A percentile compares a stretch with the other conserved stretches of the same genome.
These are phyloP conservation scores for Mortierella sp. DNA, from an alignment of 371 early-diverging fungal species.

Conservation along the genomic window DNA sequence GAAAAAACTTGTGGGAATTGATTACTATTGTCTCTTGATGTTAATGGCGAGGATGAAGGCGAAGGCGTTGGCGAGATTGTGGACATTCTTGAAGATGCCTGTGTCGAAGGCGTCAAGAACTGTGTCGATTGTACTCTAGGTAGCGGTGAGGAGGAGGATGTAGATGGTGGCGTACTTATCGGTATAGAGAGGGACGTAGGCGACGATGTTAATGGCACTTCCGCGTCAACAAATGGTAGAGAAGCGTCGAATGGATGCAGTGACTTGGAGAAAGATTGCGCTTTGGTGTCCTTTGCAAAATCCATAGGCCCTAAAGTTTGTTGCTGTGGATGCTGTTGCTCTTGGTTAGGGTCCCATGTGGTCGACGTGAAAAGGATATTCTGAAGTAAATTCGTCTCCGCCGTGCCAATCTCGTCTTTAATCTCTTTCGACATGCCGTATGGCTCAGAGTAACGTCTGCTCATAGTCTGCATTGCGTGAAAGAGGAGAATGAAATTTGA, in stretches of 20 bases:
- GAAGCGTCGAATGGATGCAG: conserved; percentile 19
- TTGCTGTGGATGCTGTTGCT: conserved; percentile 7
- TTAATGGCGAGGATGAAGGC: conserved; percentile 10
- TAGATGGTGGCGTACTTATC: not conserved
- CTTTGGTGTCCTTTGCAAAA: not conserved
- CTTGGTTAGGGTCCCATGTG: not conserved
- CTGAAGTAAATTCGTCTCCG: not conserved
- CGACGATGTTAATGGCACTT: not conserved
- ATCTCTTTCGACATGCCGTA: not conserved
- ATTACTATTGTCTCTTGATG: conserved; percentile 10
- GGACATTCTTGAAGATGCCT: conserved; percentile 3
- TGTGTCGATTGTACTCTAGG: not conserved
- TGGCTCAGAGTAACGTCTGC: conserved; percentile 20
- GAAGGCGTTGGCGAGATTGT: conserved; percentile 16
- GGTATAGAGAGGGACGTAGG: not conserved
- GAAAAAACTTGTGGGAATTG: not conserved
- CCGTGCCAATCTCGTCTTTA: not conserved
- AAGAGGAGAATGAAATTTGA: not conserved
- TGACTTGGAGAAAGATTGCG: not conserved
- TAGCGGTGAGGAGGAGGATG: conserved; percentile 1
- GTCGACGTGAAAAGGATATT: not conserved
- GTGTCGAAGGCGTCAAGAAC: conserved; percentile 2
- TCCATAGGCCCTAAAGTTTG: not conserved
- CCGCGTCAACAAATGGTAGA: not conserved
- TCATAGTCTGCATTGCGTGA: not conserved